Conservation (phyloP, 305 asterid genomes). For the Caryopteris hybrid region DNA sequence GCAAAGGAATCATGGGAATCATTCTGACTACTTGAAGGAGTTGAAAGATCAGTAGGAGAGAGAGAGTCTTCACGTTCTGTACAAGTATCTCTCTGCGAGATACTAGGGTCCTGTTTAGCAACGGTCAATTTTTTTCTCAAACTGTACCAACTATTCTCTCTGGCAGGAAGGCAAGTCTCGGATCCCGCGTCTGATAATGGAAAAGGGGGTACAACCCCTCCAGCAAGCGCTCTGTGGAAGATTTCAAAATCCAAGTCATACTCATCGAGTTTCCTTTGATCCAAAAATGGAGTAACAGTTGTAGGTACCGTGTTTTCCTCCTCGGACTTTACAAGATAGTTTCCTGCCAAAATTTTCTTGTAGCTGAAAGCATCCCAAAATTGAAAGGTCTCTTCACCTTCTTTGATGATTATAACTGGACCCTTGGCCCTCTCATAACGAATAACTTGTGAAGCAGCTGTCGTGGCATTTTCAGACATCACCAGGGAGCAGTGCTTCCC, state of each 20-base stretch:
- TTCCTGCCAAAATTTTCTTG: constrained; percentile 26
- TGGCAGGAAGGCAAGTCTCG: constrained; percentile 65
- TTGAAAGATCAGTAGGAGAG: constrained; percentile 32
- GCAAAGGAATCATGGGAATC: constrained; percentile 47
- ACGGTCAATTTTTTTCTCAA: constrained; percentile 52
- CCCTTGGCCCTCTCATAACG: constrained; percentile 73
- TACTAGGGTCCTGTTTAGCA: constrained; percentile 31
- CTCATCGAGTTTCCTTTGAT: constrained; percentile 47
- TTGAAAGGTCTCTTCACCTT: constrained; percentile 69
- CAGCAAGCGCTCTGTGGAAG: constrained; percentile 66
- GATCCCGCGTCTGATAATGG: constrained; percentile 57
- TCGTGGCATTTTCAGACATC: constrained; percentile 66
- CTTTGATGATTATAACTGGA: constrained; percentile 49
- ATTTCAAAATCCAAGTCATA: constrained; percentile 78
- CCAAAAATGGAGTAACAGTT: not conserved
- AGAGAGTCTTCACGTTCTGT: constrained; percentile 15
- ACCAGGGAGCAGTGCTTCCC: constrained; percentile 57
- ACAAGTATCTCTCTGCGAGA: constrained; percentile 19
- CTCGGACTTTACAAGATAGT: constrained; percentile 23
- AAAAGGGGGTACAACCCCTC: constrained; percentile 79
- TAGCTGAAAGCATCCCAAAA: constrained; percentile 64
- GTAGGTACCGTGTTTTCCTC: constrained; percentile 21
- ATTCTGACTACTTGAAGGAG: constrained; percentile 22
- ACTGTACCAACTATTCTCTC: constrained; percentile 77
- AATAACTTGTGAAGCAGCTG: constrained; percentile 74